phyloP scores from a whole-genome alignment of 768 basidiomycete genomes.

The Rhodotorula babjevae region DNA sequence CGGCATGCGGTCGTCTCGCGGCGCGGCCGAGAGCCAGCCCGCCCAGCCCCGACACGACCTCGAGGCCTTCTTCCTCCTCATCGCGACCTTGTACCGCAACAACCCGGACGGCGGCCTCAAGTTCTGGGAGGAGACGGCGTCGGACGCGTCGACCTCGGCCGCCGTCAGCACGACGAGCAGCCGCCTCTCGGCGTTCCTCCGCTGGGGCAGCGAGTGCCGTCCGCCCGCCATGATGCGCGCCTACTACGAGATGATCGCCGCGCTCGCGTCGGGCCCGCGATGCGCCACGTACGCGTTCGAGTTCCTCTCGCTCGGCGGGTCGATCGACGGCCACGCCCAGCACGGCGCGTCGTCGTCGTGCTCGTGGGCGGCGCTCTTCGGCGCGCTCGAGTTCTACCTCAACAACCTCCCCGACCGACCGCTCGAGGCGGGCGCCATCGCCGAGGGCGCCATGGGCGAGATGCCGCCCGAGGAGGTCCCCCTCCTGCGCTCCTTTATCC shows the following conservation, averaged over 20 bases:
- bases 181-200: slow-evolving; percentile 69
- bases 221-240: slow-evolving; percentile 71
- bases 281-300: slow-evolving; percentile 84
- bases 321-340: slow-evolving; percentile 2
- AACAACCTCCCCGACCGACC: slow-evolving; percentile 55
- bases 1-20: slow-evolving; percentile 22
- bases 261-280: slow-evolving; percentile 74
- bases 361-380: slow-evolving; percentile 74
- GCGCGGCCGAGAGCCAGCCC: slow-evolving; percentile 42
- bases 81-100: slow-evolving; percentile 71
- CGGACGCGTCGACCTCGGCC: slow-evolving; percentile 1
- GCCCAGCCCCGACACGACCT: slow-evolving; percentile 70
- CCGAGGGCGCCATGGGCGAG: slow-evolving; percentile 37
- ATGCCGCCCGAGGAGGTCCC: slow-evolving; percentile 65
- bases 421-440: slow-evolving; percentile 50
- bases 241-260: slow-evolving; percentile 80
- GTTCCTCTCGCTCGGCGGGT: slow-evolving; percentile 62
- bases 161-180: slow-evolving; percentile 44
- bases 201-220: slow-evolving; percentile 77
- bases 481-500: slow-evolving; percentile 73
- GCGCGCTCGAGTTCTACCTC: slow-evolving; percentile 69
- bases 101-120: slow-evolving; percentile 72
- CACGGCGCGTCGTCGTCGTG: slow-evolving; percentile 49
- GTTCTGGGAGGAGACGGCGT: slow-evolving; percentile 63
- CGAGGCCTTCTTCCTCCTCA: slow-evolving; percentile 73